Evolutionary conservation across 2,329 filamentous ascomycete genomes (phyloP).

Genomic region (Venturia asperata): DNA sequence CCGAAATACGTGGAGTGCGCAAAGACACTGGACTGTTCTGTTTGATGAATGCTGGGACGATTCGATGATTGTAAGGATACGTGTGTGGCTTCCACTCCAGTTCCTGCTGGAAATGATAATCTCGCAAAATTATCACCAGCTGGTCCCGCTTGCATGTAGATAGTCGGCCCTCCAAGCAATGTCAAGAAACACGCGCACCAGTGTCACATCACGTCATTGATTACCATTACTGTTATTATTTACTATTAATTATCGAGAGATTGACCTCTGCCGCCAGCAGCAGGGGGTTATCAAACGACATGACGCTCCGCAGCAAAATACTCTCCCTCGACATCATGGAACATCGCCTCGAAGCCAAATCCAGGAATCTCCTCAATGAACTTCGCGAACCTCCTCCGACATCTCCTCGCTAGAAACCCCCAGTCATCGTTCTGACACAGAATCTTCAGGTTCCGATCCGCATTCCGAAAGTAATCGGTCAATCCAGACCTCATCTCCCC

Average conservation of each 20-base stretch:
- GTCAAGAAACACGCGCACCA: neutral
- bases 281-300: neutral
- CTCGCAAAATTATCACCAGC: neutral
- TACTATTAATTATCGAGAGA: neutral
- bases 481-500: conserved; percentile 1
- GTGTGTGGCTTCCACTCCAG: neutral
- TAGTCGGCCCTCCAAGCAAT: neutral
- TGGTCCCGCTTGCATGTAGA: neutral
- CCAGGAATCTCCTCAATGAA: neutral
- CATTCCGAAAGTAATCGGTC: neutral
- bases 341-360: neutral
- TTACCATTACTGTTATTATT: neutral
- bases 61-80: neutral
- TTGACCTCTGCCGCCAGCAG: neutral
- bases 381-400: neutral
- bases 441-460: neutral
- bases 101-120: neutral
- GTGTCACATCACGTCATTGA: neutral
- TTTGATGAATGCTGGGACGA: neutral
- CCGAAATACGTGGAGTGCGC: no score
- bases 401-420: conserved; percentile 2
- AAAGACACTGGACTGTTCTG: neutral
- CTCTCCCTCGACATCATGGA: neutral
- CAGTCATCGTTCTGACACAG: neutral
- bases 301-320: neutral